Base-by-base conservation (phyloP, 352 stramenopile genomes). In the Pythium sukuiense region DNA sequence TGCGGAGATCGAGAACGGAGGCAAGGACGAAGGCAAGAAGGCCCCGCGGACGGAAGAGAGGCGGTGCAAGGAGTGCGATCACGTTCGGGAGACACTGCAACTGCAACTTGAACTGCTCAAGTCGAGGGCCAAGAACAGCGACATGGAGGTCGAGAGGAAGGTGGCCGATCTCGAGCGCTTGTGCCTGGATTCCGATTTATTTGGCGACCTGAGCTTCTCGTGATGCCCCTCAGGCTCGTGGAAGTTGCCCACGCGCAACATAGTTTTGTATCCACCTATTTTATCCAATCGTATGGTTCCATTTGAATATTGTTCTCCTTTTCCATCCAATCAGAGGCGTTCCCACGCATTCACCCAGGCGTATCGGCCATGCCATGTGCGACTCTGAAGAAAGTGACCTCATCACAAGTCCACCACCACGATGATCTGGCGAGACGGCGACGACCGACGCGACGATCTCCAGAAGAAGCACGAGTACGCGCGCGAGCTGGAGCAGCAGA, bases 141-240 rank as follows among this genome's bases (percentile, higher is more conserved):
- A 90, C 46, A 74, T 93, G 69, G 46, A 86, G 30, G 64, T 87
- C 56, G 78, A 89, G 49, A 72, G 79, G 56, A 53, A 84, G 11
- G 61, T 89, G 46, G 65, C 61, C 12, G 73, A 90, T 30, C 62
- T 93, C 33, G 76, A 77, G 11, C 80, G 79, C 59, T 78, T 90
- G 69, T 90, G 90, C 70, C 67, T 73, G 26, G 78, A 90, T 61
- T 78, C 77, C 35, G 89, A 79, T 71, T 80, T 93, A 18, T 89
- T 91, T 66, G 63, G 74, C 62, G 76, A 69, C 49, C 63, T 74
- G 30, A 49, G 37, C 29, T 27, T 65, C 33, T 59, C 12, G 16
- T 46, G 24, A 41, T 14, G 26, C 8, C 18, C 0, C 20, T 24
- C 20, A 9, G 32, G 8, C 5, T 1, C 24, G 41, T 59, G 49